These are phyloP conservation scores for Ampelomyces quisqualis DNA, from an alignment of 2,329 filamentous ascomycete genomes.

Conservation along the genomic window DNA sequence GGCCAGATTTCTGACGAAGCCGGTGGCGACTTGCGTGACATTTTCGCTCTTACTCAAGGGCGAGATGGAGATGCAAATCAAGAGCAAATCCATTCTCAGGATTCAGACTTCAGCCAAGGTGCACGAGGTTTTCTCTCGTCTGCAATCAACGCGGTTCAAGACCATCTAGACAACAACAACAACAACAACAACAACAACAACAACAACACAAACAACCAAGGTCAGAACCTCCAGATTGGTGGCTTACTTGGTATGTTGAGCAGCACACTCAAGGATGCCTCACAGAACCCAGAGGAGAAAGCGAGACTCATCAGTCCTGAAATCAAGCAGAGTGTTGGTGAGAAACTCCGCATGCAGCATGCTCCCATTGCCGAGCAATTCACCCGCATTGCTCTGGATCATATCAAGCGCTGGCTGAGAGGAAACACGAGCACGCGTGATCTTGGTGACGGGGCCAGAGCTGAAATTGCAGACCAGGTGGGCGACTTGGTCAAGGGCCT, in stretches of 20 bases:
- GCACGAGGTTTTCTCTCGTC: slow-evolving; percentile 29
- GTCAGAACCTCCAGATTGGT: slow-evolving; percentile 25
- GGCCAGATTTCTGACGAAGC: slow-evolving; percentile 31
- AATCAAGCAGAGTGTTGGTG: slow-evolving; percentile 31
- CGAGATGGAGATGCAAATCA: slow-evolving; percentile 12
- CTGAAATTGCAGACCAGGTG: slow-evolving; percentile 33
- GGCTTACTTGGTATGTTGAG: slow-evolving; percentile 31
- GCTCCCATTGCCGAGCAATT: slow-evolving; percentile 33
- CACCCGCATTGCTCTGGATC: slow-evolving; percentile 31
- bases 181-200: slow-evolving; percentile 15
- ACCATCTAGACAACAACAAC: slow-evolving; percentile 24
- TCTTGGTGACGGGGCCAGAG: slow-evolving; percentile 32
- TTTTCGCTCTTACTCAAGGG: slow-evolving; percentile 29
- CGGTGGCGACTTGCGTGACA: slow-evolving; percentile 30
- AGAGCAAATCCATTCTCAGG: slow-evolving; percentile 18
- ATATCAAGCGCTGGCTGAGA: slow-evolving; percentile 37
- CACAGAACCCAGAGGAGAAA: slow-evolving; percentile 32
- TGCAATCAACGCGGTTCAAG: slow-evolving; percentile 29
- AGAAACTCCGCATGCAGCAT: slow-evolving; percentile 31
- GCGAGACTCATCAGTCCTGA: slow-evolving; percentile 35
- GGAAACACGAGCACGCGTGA: slow-evolving; percentile 35
- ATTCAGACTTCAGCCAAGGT: slow-evolving; percentile 17
- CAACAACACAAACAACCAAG: slow-evolving; percentile 9
- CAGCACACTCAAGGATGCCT: slow-evolving; percentile 31
- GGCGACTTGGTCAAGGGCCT: slow-evolving; percentile 32